Base-by-base conservation (phyloP, 2,329 filamentous ascomycete genomes). In the Rosellinia necatrix region DNA sequence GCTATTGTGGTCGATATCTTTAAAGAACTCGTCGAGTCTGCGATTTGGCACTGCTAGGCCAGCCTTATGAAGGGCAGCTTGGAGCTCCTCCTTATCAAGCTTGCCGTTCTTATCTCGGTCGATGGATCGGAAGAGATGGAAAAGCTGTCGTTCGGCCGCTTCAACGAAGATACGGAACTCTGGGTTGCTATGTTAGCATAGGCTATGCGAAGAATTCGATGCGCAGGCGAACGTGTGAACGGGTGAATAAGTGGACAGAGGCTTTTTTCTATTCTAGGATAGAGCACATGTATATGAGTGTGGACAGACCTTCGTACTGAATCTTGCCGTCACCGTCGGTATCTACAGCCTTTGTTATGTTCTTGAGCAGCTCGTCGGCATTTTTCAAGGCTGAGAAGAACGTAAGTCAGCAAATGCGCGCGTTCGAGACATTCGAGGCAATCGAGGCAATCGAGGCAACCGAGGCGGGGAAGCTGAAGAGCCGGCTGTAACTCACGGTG, bases 121-220 rank as follows among this genome's bases (percentile, higher is more conserved):
- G 68, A 99, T 97, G 61, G 84, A 86, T 66, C 86, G 82, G 76
- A 99, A 99, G 19, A 99, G 84, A 50, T 82, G 74, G 72, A 85
- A 87, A 10, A 99, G 84, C 72, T 97, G 88, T 58, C 83, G 83
- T 74, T 99, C 94, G 37, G 94, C 92, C 56, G 90, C 83, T 68
- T 92, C 84, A 69, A 97, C 91, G 70, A 97, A 97, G 37, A 80
- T 81, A 62, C 87, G 88, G 70, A 99, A 99, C 77, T 99, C 94
- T 94, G 29, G 21, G 13, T n/a, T 27, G 61, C 41, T 53, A 29
- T 48, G 51, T 57, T 34, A 62, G 60, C 41, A 37, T 56, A 42
- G 49, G 40, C 37, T 47, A 32, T 27, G 15, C 27, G 37, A 21
- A 37, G 32, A 15, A 43, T 46, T 27, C 12, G 15, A 24, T 10